phyloP scores from a whole-genome alignment of 1,284 basidiomycete genomes.

The Abortiporus biennis region DNA sequence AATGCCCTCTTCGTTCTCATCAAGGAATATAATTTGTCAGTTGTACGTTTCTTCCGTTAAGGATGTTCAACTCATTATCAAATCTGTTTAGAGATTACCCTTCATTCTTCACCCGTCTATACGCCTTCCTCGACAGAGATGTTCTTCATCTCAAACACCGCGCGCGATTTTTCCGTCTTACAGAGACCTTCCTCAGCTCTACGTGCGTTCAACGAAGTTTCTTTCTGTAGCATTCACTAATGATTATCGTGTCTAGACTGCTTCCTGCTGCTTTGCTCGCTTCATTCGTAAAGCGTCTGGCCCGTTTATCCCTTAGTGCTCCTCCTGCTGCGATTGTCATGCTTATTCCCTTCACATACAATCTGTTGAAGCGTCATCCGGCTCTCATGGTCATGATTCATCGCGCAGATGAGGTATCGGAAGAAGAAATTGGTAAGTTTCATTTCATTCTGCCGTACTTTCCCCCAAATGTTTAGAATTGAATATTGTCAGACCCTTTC shows the following conservation, averaged over 20 bases:
- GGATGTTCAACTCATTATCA: slow-evolving; percentile 7
- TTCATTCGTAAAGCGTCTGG: slow-evolving; percentile 90
- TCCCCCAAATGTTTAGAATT: background rate
- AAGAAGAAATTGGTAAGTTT: slow-evolving; percentile 31
- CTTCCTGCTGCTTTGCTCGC: slow-evolving; percentile 87
- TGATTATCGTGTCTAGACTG: slow-evolving; percentile 53
- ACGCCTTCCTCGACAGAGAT: slow-evolving; percentile 81
- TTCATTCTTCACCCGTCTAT: slow-evolving; percentile 91
- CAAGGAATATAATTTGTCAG: slow-evolving; percentile 88
- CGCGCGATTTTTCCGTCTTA: slow-evolving; percentile 91
- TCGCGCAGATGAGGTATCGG: slow-evolving; percentile 41
- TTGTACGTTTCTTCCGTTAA: slow-evolving; percentile 11
- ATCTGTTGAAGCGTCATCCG: slow-evolving; percentile 90
- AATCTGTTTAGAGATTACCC: slow-evolving; percentile 76
- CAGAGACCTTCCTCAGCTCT: slow-evolving; percentile 87
- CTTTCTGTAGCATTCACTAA: slow-evolving; percentile 3
- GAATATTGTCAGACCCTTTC: slow-evolving; percentile 61
- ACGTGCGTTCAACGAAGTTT: slow-evolving; percentile 48
- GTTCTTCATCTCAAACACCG: slow-evolving; percentile 91
- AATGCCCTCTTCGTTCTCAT: slow-evolving; percentile 93
- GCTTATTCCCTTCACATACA: slow-evolving; percentile 92
- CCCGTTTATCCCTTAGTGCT: slow-evolving; percentile 78
- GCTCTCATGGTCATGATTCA: slow-evolving; percentile 93
- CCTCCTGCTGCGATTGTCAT: slow-evolving; percentile 90
- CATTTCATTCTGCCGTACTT: background rate